These are phyloP conservation scores for Hymenoscyphus scutula DNA, from an alignment of 2,329 filamentous ascomycete species.

Conservation along the genomic window DNA sequence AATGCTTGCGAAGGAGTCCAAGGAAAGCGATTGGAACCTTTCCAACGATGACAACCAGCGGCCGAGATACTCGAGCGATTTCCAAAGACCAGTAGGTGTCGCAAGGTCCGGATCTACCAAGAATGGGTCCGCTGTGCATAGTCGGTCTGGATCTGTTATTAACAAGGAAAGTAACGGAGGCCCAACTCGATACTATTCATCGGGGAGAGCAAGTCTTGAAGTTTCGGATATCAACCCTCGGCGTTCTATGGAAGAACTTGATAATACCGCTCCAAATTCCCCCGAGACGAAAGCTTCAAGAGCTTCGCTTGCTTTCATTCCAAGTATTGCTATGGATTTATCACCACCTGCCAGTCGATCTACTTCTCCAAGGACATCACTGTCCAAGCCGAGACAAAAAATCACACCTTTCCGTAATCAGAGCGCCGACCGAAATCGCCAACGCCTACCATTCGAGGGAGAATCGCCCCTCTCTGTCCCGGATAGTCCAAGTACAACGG, in stretches of 20 bases:
- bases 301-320: slow-evolving; percentile 45
- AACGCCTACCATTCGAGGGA: slow-evolving; percentile 32
- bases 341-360: slow-evolving; percentile 63
- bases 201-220: slow-evolving; percentile 45
- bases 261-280: slow-evolving; percentile 42
- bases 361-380: slow-evolving; percentile 63
- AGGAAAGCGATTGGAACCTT: slow-evolving; percentile 26
- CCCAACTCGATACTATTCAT: slow-evolving; percentile 23
- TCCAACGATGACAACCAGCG: slow-evolving; percentile 19
- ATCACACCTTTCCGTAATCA: slow-evolving; percentile 37
- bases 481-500: slow-evolving; percentile 22
- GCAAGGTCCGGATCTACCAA: slow-evolving; percentile 6
- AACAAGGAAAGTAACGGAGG: slow-evolving; percentile 24
- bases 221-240: slow-evolving; percentile 41
- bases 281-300: slow-evolving; percentile 28
- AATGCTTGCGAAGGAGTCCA: slow-evolving; percentile 55
- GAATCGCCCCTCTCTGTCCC: slow-evolving; percentile 31
- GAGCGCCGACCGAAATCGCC: slow-evolving; percentile 48
- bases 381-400: slow-evolving; percentile 42
- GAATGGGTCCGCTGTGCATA: slow-evolving; percentile 20
- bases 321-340: slow-evolving; percentile 59
- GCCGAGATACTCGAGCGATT: slow-evolving; percentile 21
- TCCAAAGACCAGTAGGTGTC: slow-evolving; percentile 13
- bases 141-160: slow-evolving; percentile 25
- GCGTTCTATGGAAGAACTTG: slow-evolving; percentile 43